Evolutionary conservation across 2,329 filamentous ascomycete species (phyloP).

Genomic region (Ilyonectria robusta): DNA sequence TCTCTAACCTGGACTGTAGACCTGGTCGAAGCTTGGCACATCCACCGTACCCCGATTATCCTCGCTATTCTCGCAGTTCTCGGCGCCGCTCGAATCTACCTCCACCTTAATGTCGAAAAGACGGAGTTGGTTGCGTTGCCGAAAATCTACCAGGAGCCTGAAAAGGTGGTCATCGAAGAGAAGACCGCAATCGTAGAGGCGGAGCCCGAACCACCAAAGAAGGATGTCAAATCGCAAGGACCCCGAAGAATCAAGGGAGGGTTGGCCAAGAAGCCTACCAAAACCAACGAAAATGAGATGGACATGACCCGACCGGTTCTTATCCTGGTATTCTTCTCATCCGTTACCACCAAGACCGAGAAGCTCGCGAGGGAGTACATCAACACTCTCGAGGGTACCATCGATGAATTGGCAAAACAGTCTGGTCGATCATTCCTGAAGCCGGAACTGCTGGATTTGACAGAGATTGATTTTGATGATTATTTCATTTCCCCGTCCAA

Average conservation of each 20-base stretch:
- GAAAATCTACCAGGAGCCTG: constrained; percentile 51
- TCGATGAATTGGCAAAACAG: constrained; percentile 63
- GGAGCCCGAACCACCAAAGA: constrained; percentile 46
- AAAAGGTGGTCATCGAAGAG: constrained; percentile 28
- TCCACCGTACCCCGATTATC: constrained; percentile 61
- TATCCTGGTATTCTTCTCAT: constrained; percentile 89
- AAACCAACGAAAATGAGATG: constrained; percentile 42
- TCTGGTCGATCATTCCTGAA: constrained; percentile 60
- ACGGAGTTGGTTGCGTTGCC: constrained; percentile 56
- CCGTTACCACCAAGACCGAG: constrained; percentile 87
- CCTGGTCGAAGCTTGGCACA: constrained; percentile 62
- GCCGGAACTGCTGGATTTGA: constrained; percentile 81
- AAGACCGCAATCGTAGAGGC: constrained; percentile 38
- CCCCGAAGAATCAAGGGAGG: constrained; percentile 67
- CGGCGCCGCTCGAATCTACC: constrained; percentile 58
- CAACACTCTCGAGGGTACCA: constrained; percentile 66
- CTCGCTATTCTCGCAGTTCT: constrained; percentile 56
- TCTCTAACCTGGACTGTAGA: constrained; percentile 46
- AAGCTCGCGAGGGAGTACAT: constrained; percentile 76
- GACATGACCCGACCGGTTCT: constrained; percentile 69
- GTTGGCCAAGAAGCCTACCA: constrained; percentile 50
- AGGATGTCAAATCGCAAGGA: constrained; percentile 54
- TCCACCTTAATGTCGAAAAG: constrained; percentile 55
- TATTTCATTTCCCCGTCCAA: constrained; percentile 88
- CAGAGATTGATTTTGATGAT: constrained; percentile 92